phyloP scores from a whole-genome alignment of 1,139 yeast genomes.

The Yamadazyma trypodendri region DNA sequence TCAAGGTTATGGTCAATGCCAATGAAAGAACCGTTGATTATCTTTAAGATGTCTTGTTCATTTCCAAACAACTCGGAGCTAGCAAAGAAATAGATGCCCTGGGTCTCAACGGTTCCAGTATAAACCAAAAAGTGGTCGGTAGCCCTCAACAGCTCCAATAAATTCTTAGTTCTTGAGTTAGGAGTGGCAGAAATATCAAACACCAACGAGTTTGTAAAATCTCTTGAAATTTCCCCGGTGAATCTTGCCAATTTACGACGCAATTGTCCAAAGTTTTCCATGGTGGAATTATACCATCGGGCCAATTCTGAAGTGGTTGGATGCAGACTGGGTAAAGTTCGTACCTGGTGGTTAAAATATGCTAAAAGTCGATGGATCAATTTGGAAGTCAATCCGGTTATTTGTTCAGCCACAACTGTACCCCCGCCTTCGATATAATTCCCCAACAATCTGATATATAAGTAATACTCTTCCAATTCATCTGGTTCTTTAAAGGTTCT shows the following conservation, averaged over 20 bases:
- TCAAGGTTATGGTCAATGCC: conserved; percentile 34
- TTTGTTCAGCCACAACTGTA: conserved; percentile 75
- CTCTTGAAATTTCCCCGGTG: conserved; percentile 62
- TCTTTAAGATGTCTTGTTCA: conserved; percentile 41
- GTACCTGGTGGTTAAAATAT: conserved; percentile 70
- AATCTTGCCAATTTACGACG: conserved; percentile 84
- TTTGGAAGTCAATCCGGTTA: conserved; percentile 62
- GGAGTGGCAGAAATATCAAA: conserved; percentile 54
- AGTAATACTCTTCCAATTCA: conserved; percentile 77
- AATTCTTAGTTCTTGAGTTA: conserved; percentile 49
- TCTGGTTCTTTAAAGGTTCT: conserved; percentile 92
- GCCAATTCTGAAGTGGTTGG: conserved; percentile 59
- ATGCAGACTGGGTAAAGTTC: conserved; percentile 54
- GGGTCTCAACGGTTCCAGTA: conserved; percentile 69
- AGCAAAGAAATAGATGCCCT: conserved; percentile 75
- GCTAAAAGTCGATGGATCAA: conserved; percentile 67
- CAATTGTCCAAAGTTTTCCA: conserved; percentile 82
- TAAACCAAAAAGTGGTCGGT: conserved; percentile 78
- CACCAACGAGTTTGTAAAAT: conserved; percentile 74
- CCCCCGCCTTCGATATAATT: conserved; percentile 79
- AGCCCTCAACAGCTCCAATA: conserved; percentile 58
- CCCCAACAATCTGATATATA: conserved; percentile 72
- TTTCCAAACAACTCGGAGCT: conserved; percentile 54
- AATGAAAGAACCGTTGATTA: conserved; percentile 43
- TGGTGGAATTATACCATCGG: conserved; percentile 77